Evolutionary conservation across 2,329 filamentous ascomycete genomes (phyloP), one percentile per base, ranked within the genome.

Genomic region (Endoconidiophora laricicola): DNA sequence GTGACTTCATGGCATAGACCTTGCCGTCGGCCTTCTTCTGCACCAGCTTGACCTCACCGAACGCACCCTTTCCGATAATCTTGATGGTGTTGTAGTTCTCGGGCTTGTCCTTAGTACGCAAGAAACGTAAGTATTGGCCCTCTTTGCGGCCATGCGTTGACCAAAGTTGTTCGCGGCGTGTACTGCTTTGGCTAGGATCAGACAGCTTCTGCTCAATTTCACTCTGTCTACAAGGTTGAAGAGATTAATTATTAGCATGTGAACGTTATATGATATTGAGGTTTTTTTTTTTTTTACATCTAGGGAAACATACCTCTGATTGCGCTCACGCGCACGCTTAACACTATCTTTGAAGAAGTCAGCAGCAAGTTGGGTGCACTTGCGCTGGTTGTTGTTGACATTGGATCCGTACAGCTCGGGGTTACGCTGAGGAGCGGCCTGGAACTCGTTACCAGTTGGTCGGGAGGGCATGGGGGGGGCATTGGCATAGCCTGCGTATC

Each of bases 271-370:
- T 40, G 39, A 37, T n/a, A 46, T 16, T 22, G 26, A 33, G 23
- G n/a, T 12, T 24, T 24, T 2, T 14, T 45, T 41, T 41, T 18
- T 2, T 22, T 29, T 24, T n/a, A n/a, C n/a, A n/a, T 14, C 26
- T 10, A 6, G 16, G 18, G 12, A 6, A 37, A 62, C 74, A 58
- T 68, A 94, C 88, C 88, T 83, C 65, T 93, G 81, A 65, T 98
- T 98, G 53, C 91, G 81, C 68, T 96, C 91, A 58, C 90, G 78
- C 47, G 91, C 91, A 59, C 91, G 79, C 71, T 94, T 90, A 50
- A 98, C 93, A 63, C 90, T 96, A 66, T 98, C 90, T 67, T 94
- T 93, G 78, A 96, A 98, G 71, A 96, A 96, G 58, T 91, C 87
- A 51, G 83, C 79, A 38, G 93, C 83, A 60, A 81, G 63, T 60